These are phyloP conservation scores for Pseudoperonospora humuli DNA, from an alignment of 352 stramenopile species.

Conservation along the genomic window DNA sequence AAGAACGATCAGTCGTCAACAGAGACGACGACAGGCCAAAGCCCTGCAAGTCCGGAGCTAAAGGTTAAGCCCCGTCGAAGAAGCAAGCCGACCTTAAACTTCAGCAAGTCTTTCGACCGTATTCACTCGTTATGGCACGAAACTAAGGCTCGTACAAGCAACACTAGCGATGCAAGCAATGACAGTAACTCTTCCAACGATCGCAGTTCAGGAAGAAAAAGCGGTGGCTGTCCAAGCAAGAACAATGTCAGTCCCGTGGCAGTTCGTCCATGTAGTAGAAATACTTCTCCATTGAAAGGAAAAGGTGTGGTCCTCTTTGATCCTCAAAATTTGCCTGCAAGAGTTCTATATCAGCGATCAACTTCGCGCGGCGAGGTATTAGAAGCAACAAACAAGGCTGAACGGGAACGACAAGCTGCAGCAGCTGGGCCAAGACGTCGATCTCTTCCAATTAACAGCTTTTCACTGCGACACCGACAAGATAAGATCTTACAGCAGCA, in stretches of 20 bases:
- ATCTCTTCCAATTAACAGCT: slow-evolving; percentile 40
- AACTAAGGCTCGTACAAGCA: slow-evolving; percentile 16
- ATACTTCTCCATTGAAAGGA: slow-evolving; percentile 7
- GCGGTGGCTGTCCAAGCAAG: slow-evolving; percentile 2
- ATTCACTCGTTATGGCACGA: slow-evolving; percentile 23
- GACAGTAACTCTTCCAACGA: slow-evolving; percentile 13
- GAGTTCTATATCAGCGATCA: slow-evolving; percentile 11
- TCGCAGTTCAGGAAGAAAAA: slow-evolving; percentile 4
- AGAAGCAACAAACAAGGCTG: slow-evolving; percentile 7
- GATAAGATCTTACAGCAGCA: slow-evolving; percentile 22
- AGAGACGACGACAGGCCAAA: slow-evolving; percentile 5
- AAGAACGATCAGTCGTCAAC: slow-evolving; percentile 5
- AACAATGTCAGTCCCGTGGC: slow-evolving; percentile 9
- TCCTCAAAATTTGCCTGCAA: slow-evolving; percentile 20
- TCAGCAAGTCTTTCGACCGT: slow-evolving; percentile 19
- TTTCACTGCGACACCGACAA: slow-evolving; percentile 24
- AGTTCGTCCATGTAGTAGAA: slow-evolving; percentile 10
- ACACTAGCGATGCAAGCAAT: slow-evolving; percentile 13
- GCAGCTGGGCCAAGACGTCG: slow-evolving; percentile 22
- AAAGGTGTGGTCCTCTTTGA: slow-evolving; percentile 46
- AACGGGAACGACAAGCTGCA: slow-evolving; percentile 10
- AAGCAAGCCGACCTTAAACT: slow-evolving; percentile 7
- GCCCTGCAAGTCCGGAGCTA: slow-evolving; percentile 12
- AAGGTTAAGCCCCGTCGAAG: slow-evolving; percentile 19
- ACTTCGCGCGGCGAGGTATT: slow-evolving; percentile 15